Conservation (phyloP, 805 yeast species). For the Kazachstania africana region DNA sequence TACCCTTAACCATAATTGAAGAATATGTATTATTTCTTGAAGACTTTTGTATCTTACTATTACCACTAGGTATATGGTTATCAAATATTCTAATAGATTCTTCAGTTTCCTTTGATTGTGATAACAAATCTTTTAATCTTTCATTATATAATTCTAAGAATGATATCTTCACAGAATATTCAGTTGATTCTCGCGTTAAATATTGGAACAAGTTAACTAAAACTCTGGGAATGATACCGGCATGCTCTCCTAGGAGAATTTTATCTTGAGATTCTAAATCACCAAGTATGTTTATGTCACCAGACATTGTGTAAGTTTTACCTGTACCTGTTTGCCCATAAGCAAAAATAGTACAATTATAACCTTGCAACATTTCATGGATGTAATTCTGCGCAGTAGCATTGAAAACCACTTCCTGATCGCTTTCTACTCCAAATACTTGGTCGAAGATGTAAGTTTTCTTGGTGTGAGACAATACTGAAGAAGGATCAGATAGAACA, state of each 20-base stretch:
- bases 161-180: conserved; percentile 55
- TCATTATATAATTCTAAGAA: conserved; percentile 79
- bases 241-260: conserved; percentile 29
- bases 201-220: conserved; percentile 42
- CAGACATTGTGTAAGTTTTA: conserved; percentile 65
- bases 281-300: conserved; percentile 42
- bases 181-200: conserved; percentile 33
- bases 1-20: conserved; percentile 42
- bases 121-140: conserved; percentile 56
- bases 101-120: conserved; percentile 32
- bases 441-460: conserved; percentile 63
- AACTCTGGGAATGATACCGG: conserved; percentile 56
- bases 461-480: conserved; percentile 13
- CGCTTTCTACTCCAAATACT: conserved; percentile 73
- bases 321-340: conserved; percentile 90
- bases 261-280: conserved; percentile 17
- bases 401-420: conserved; percentile 55
- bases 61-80: conserved; percentile 20
- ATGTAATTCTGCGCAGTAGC: conserved; percentile 47
- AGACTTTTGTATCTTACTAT: background rate
- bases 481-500: conserved; percentile 25
- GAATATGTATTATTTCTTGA: conserved; percentile 16
- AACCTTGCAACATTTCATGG: conserved; percentile 57
- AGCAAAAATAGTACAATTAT: conserved; percentile 70
- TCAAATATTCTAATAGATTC: conserved; percentile 37